Evolutionary conservation across 495 filamentous ascomycete genomes (phyloP).

Genomic region (Staphylotrichum longicolle): DNA sequence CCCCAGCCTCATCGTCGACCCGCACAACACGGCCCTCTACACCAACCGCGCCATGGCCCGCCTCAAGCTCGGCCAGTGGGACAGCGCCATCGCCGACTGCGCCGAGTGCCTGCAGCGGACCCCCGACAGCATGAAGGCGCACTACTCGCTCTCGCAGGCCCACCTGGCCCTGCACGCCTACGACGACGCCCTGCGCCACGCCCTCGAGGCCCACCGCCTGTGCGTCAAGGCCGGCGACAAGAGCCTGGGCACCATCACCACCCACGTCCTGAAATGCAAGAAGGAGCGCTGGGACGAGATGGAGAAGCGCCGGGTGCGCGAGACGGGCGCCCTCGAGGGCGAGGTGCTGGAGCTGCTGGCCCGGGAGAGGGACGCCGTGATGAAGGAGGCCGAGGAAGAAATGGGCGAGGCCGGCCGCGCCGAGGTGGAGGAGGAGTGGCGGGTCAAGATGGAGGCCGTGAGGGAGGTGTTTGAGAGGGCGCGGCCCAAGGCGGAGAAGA

Average conservation of each 20-base stretch:
- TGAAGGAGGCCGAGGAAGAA: constrained; percentile 27
- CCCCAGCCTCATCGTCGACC: constrained; percentile 56
- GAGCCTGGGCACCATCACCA: constrained; percentile 63
- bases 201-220: constrained; percentile 68
- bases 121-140: constrained; percentile 71
- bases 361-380: constrained; percentile 31
- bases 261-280: constrained; percentile 71
- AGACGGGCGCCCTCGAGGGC: constrained; percentile 53
- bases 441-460: constrained; percentile 59
- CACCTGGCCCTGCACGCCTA: constrained; percentile 71
- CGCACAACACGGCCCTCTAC: constrained; percentile 61
- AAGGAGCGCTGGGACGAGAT: constrained; percentile 66
- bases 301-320: constrained; percentile 48
- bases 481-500: constrained; percentile 45
- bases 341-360: constrained; percentile 49
- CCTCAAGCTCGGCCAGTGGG: constrained; percentile 65
- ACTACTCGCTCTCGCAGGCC: constrained; percentile 80
- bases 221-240: constrained; percentile 60
- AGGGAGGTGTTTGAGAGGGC: constrained; percentile 61
- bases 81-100: constrained; percentile 80
- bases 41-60: constrained; percentile 91
- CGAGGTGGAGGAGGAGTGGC: constrained; percentile 54
- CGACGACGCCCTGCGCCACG: constrained; percentile 69
- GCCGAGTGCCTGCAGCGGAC: constrained; percentile 66
- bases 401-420: constrained; percentile 47